Evolutionary conservation across 345 rosid genomes (phyloP), one percentile per base, ranked within the genome.

Genomic region (Populus euphratica): DNA sequence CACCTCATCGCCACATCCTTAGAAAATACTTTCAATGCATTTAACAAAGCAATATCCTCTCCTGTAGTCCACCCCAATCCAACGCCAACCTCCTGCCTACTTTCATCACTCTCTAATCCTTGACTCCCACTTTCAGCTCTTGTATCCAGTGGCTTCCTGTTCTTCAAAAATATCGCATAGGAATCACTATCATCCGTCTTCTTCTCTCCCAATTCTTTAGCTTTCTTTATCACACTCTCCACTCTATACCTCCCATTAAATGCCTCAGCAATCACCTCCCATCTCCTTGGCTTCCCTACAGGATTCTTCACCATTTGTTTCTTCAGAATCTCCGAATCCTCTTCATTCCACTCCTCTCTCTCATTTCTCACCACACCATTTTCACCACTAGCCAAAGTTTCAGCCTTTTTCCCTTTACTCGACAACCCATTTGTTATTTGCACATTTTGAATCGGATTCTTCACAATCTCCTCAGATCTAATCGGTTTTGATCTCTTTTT

Each of bases 1-100:
- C 99, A 93, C 77, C 98, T 89, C 99, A 90, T 90, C 9, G 96
- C 66, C 29, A 61, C 88, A 6, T 95, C 99, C 82, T 92, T 95
- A 0, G 94, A 96, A 79, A 93, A 93, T 0, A 86, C 86, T 80
- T 93, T 95, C 79, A 95, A 73, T 9, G 98, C 98, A 88, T 93
- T 95, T 14, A 93, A 89, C 90, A 95, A 66, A 4, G 99, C 96
- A 78, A 95, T 86, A 70, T 93, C 99, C 81, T 93, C 98, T 11
- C 80, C 90, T 70, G 87, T 78, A 76, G 81, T 90, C 99, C 99
- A 95, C 0, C 76, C 81, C 59, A 47, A 77, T 70, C 80, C 87
- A 9, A 70, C 87, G 36, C 29, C 36, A 14, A 69, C 88, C 1
- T 73, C 81, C 65, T 56, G 56, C 75, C 50, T 75, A 49, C 59